Conservation (phyloP, 2,329 filamentous ascomycete species). For the Lachnellula arida region DNA sequence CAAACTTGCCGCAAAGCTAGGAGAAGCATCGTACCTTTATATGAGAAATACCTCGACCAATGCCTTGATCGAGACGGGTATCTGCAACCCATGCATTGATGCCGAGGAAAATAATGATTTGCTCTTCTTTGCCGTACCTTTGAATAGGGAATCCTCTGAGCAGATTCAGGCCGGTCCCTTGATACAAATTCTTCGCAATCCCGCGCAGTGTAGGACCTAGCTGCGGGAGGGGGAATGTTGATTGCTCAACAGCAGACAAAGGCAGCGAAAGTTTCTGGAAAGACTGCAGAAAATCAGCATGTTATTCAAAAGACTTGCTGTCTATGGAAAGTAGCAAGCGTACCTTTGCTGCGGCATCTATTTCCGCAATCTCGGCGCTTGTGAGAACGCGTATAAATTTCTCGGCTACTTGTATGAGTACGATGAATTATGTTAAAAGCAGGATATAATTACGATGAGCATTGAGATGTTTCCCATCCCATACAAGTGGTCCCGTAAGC, state of each 20-base stretch:
- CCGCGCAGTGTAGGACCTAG: not conserved
- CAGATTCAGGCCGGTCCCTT: not conserved
- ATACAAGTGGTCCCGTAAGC: not conserved
- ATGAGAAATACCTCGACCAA: too few species aligned
- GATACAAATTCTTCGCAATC: not conserved
- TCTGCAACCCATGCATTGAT: not conserved
- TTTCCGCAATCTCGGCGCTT: not conserved
- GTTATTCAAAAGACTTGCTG: not conserved
- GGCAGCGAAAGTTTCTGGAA: not conserved
- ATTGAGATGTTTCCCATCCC: conserved; percentile 1
- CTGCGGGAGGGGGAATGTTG: not conserved
- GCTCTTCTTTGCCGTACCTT: not conserved
- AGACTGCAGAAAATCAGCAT: not conserved
- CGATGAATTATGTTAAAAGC: too few species aligned
- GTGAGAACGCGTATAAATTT: not conserved
- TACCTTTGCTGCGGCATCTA: not conserved
- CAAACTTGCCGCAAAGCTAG: too few species aligned
- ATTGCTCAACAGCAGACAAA: not conserved
- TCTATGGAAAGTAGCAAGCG: not conserved
- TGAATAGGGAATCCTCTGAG: not conserved
- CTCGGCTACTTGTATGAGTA: not conserved
- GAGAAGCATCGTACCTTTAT: too few species aligned
- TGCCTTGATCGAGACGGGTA: too few species aligned
- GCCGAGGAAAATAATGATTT: not conserved
- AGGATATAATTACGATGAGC: not conserved